A percentile compares a stretch with the other conserved stretches of the same genome.
These are phyloP conservation scores for Alternaria atra DNA, from an alignment of 2,329 filamentous ascomycete genomes.

Conservation along the genomic window DNA sequence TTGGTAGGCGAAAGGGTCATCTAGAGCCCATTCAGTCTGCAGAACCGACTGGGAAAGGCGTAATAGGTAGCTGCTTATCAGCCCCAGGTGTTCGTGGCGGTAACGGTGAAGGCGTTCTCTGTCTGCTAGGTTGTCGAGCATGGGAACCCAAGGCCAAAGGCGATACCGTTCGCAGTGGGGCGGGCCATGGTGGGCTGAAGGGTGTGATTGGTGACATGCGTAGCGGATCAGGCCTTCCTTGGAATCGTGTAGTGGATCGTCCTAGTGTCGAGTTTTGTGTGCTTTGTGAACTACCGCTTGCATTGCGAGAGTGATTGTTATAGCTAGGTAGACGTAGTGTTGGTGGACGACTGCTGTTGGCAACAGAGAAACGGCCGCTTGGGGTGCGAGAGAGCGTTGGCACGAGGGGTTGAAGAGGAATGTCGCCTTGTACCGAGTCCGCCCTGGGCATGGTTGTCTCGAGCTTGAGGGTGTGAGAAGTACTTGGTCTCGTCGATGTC, in stretches of 20 bases:
- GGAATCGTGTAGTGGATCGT: constrained; percentile 9
- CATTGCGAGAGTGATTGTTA: constrained; percentile 22
- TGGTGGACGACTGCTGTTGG: constrained; percentile 6
- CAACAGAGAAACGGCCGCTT: constrained; percentile 16
- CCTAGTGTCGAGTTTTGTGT: constrained; percentile 6
- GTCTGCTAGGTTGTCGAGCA: constrained; percentile 21
- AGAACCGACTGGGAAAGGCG: constrained; percentile 39
- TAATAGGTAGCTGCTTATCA: constrained; percentile 43
- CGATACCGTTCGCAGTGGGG: constrained; percentile 21
- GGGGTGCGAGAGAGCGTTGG: constrained; percentile 20
- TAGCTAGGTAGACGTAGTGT: constrained; percentile 6
- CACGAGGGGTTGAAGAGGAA: constrained; percentile 11
- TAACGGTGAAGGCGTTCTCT: constrained; percentile 5
- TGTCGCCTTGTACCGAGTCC: neutral
- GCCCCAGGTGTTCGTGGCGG: constrained; percentile 19
- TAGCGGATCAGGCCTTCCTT: constrained; percentile 26
- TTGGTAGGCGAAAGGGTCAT: neutral
- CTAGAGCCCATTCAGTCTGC: neutral
- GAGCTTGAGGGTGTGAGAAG: neutral
- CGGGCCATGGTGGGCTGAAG: constrained; percentile 21
- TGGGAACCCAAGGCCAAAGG: constrained; percentile 15
- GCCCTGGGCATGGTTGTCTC: neutral
- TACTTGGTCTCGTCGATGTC: neutral
- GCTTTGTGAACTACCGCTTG: constrained; percentile 19
- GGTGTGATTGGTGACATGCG: constrained; percentile 33